These are phyloP conservation scores for Apiospora phragmitis DNA, from an alignment of 2,329 filamentous ascomycete genomes.

Conservation along the genomic window DNA sequence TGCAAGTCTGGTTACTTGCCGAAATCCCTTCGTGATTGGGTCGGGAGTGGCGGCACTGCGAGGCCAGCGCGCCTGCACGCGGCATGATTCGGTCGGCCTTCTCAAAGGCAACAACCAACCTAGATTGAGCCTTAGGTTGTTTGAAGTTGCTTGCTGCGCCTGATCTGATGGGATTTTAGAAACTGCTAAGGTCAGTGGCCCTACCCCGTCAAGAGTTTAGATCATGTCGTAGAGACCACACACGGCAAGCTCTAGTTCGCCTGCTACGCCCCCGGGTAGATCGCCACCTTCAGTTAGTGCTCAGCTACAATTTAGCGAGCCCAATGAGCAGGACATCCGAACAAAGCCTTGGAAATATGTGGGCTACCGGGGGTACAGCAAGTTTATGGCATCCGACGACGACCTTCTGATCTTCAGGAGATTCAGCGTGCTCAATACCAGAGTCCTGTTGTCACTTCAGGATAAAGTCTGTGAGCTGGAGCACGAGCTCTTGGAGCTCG, in stretches of 20 bases:
- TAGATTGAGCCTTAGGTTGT: too few relatives aligned
- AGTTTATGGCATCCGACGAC: constrained; percentile 32
- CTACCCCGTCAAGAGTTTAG: background rate
- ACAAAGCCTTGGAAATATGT: constrained; percentile 33
- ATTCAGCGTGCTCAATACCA: constrained; percentile 31
- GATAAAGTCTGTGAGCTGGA: constrained; percentile 34
- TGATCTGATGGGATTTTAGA: too few relatives aligned
- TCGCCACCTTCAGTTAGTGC: background rate
- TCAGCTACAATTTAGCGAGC: background rate
- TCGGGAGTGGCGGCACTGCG: too few relatives aligned
- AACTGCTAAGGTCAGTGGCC: too few relatives aligned
- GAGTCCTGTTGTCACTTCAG: constrained; percentile 33
- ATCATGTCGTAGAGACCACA: background rate
- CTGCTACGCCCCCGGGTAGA: background rate
- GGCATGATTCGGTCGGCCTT: too few relatives aligned
- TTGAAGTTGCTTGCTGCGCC: too few relatives aligned
- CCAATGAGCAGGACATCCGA: constrained; percentile 13
- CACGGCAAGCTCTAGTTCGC: background rate
- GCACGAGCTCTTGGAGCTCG: constrained; percentile 27
- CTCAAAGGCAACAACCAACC: too few relatives aligned
- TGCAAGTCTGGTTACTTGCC: too few relatives aligned
- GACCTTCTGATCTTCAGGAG: constrained; percentile 35
- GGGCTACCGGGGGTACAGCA: constrained; percentile 28
- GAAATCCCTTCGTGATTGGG: too few relatives aligned
- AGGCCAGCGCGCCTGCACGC: too few relatives aligned